Evolutionary conservation across 305 asterid genomes (phyloP), one percentile per base, ranked within the genome.

Genomic region (Fraxinus xanthoxyloides): DNA sequence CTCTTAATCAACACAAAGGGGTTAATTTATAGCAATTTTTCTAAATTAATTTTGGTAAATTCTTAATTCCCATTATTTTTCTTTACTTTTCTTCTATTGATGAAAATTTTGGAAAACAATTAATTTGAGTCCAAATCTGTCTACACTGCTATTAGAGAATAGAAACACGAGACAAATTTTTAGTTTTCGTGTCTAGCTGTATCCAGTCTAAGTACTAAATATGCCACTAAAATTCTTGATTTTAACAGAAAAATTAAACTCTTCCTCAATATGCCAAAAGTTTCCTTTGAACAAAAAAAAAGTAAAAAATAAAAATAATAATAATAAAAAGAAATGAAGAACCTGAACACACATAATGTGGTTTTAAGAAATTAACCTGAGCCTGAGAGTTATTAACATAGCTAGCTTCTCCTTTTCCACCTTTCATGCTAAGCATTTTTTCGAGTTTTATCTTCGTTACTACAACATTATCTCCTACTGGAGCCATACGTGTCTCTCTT

Each of bases 341-440:
- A 30, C 43, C 23, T 15, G 23, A 15, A 28, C 5, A 31, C 19
- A 70, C 2, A 70, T 5, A 31, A 31, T 30, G 9, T 69, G 40
- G 23, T 5, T 4, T 4, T 31, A 17, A 30, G 12, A 70, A 70
- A 15, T 70, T 70, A 23, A 92, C 99, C 99, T 96, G 99, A 77
- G 99, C 98, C 84, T 96, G 97, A 75, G 95, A 92, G 86, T 96
- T 96, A 83, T 96, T 93, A 74, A 83, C 92, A 83, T 96, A 96
- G 89, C 99, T 96, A 31, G 93, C 90, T 87, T 96, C 97, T 19
- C 97, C 99, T 84, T 89, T 89, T 85, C 99, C 99, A 19, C 99
- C 99, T 83, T 70, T 70, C 75, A 70, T 70, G 40, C 75, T 70
- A 30, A 70, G 90, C 90, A 92, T 51, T 28, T 77, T 90, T 77